Conservation (phyloP, 1,284 basidiomycete species). For the Caloboletus firmus region DNA sequence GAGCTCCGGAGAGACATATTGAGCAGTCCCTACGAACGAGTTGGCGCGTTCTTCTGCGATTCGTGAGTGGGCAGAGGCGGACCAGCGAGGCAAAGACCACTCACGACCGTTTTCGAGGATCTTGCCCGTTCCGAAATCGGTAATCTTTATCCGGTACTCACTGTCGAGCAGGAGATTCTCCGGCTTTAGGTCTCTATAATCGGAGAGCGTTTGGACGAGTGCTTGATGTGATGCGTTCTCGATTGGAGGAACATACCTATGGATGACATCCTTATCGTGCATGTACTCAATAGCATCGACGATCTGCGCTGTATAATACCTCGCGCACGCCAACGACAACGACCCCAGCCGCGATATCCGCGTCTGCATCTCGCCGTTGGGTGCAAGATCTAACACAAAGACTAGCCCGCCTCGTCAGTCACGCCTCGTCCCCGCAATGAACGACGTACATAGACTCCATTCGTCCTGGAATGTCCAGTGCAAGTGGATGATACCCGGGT, state of each 20-base stretch:
- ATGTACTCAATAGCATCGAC: slow-evolving; percentile 88
- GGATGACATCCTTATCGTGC: slow-evolving; percentile 85
- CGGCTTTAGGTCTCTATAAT: slow-evolving; percentile 78
- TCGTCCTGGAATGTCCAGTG: slow-evolving; percentile 86
- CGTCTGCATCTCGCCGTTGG: slow-evolving; percentile 87
- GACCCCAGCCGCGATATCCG: slow-evolving; percentile 82
- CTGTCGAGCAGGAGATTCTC: slow-evolving; percentile 91
- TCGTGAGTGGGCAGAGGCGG: background rate
- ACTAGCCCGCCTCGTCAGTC: slow-evolving; percentile 47
- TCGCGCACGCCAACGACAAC: slow-evolving; percentile 69
- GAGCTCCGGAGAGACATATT: slow-evolving; percentile 94
- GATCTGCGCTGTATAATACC: slow-evolving; percentile 86
- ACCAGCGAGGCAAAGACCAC: slow-evolving; percentile 14
- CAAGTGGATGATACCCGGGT: slow-evolving; percentile 81
- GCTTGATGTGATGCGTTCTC: slow-evolving; percentile 10
- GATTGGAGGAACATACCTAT: slow-evolving; percentile 53
- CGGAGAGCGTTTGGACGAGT: background rate
- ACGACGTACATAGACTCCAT: slow-evolving; percentile 68
- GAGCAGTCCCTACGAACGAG: slow-evolving; percentile 95
- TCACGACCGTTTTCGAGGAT: slow-evolving; percentile 63
- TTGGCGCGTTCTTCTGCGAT: slow-evolving; percentile 53
- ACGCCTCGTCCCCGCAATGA: background rate
- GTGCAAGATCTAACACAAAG: slow-evolving; percentile 87
- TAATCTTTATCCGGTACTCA: slow-evolving; percentile 86
- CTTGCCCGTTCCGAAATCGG: slow-evolving; percentile 97